Conservation (phyloP, 2,329 filamentous ascomycete species). For the Cladophialophora psammophila region DNA sequence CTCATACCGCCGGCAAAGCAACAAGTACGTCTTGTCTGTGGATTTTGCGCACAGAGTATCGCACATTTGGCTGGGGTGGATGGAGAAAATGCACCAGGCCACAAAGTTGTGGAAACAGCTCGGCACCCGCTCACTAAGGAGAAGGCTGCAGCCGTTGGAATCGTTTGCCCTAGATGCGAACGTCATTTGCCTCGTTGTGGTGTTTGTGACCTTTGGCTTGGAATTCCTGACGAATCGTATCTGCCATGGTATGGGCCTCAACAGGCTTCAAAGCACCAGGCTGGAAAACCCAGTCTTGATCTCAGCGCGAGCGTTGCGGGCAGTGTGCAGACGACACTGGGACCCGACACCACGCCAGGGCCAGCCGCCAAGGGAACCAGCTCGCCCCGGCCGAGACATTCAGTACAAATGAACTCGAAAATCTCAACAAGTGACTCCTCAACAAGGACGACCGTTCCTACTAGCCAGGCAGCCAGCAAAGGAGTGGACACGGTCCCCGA, state of each 20-base stretch:
- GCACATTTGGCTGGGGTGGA: constrained; percentile 51
- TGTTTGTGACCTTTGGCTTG: constrained; percentile 68
- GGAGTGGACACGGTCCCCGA: constrained; percentile 10
- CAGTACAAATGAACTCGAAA: constrained; percentile 42
- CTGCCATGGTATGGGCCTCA: constrained; percentile 36
- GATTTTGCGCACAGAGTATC: constrained; percentile 66
- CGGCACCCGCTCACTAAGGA: constrained; percentile 38
- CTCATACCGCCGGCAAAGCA: constrained; percentile 59
- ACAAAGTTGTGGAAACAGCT: constrained; percentile 38
- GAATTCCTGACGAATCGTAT: constrained; percentile 62
- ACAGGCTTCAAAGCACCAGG: constrained; percentile 19
- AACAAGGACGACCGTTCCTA: constrained; percentile 29
- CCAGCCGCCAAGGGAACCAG: constrained; percentile 38
- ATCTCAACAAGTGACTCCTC: constrained; percentile 43
- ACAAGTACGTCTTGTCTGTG: constrained; percentile 66
- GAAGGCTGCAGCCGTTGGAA: constrained; percentile 49
- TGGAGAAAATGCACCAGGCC: constrained; percentile 44
- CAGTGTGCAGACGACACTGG: constrained; percentile 38
- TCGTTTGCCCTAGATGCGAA: constrained; percentile 68
- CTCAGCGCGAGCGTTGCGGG: constrained; percentile 36
- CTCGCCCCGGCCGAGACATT: constrained; percentile 25
- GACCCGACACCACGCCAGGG: constrained; percentile 21
- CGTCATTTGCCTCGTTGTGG: constrained; percentile 69
- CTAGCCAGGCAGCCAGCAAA: constrained; percentile 3
- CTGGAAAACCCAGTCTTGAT: constrained; percentile 30